Evolutionary conservation across 345 rosid genomes (phyloP).

Genomic region (Lumnitzera racemosa): DNA sequence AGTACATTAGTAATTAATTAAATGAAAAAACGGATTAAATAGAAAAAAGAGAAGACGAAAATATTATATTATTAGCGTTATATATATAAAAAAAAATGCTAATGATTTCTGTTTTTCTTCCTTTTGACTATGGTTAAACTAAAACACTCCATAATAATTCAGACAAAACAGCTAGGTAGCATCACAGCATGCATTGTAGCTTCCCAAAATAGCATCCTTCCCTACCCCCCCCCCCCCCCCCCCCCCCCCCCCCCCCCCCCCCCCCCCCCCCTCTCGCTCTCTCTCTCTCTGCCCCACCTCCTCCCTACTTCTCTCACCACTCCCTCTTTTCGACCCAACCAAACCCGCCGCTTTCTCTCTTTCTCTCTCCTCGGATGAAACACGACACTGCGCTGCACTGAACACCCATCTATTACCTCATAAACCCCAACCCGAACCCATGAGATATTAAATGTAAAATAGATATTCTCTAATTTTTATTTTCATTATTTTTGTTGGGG

Average conservation of each 20-base stretch:
- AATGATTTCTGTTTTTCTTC: too few relatives aligned
- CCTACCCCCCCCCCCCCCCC: conserved; percentile 7
- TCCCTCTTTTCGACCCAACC: conserved; percentile 3
- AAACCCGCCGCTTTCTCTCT: conserved; percentile 10
- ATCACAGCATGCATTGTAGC: conserved; percentile 57
- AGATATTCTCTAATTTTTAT: not conserved
- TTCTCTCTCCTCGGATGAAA: conserved; percentile 5
- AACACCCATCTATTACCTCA: not conserved
- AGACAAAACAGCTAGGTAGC: conserved; percentile 54
- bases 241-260: too few relatives aligned
- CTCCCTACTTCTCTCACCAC: not conserved
- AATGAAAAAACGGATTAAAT: too few relatives aligned
- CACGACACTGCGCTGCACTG: not conserved
- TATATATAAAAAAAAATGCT: too few relatives aligned
- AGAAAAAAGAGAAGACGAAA: too few relatives aligned
- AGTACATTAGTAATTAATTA: too few relatives aligned
- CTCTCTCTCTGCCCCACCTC: conserved; percentile 1
- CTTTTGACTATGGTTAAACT: not conserved
- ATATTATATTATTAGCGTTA: too few relatives aligned
- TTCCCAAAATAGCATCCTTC: conserved; percentile 14
- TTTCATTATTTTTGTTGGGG: not conserved
- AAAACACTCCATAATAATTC: conserved; percentile 6
- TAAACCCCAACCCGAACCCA: not conserved
- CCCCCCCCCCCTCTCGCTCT: not conserved
- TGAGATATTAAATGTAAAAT: too few relatives aligned